Base-by-base conservation (phyloP, 1,139 yeast genomes). In the Lodderomyces elongisporus region DNA sequence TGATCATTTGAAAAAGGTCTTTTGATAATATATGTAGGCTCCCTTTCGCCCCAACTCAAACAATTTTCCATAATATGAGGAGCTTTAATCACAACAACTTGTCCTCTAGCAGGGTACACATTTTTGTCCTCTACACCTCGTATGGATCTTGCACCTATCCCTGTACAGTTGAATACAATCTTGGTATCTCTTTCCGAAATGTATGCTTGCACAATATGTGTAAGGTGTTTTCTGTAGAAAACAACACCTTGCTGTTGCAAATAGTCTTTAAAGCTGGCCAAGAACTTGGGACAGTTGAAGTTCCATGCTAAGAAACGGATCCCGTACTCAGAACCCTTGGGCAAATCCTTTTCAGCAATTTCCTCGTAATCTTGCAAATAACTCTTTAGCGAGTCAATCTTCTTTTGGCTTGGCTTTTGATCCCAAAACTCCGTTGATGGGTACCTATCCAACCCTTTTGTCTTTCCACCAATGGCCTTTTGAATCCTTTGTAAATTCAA, bases 71-170 rank as follows among this genome's bases (percentile, higher is more conserved):
- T 58, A 39, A 75, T 62, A 44, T 74, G 77, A 8, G 81, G 80
- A 1, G 79, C 79, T 37, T 63, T 66, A 16, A 77, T 62, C 6
- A 79, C 77, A 7, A 79, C 79, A 21, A 79, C 83, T 48, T 80
- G 88, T 3, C 87, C 88, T 37, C 88, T 61, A 1, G 79, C 74
- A 6, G 88, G 84, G 44, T 72, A 76, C 17, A 76, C 70, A 0
- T 60, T 53, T 8, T 37, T 27, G 32, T 81, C 88, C n/a, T n/a
- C n/a, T n/a, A n/a, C n/a, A 17, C 61, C 58, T 27, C 78, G 81
- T 4, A 82, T 55, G 2, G 54, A 45, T 30, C 60, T 61, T 3
- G 88, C 78, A 2, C 85, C 84, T 27, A 77, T 61, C 12, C 89
- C 91, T 0, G 84, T 63, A 53, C 88, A 80, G 47, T 82, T 82